phyloP scores from a whole-genome alignment of 2,329 filamentous ascomycete genomes.

The Neonectria ditissima region DNA sequence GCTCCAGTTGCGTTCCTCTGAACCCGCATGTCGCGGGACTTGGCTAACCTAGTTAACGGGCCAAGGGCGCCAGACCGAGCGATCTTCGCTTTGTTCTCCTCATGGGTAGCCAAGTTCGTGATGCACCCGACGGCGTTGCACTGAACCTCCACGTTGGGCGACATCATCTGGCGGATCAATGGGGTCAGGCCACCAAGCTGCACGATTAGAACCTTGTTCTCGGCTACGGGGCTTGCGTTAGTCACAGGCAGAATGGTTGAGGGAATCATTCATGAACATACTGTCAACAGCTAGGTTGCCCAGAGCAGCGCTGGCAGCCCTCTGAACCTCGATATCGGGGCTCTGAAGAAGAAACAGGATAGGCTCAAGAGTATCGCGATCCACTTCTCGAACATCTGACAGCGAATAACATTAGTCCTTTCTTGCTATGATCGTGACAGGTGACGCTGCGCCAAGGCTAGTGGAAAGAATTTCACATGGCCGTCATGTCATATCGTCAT shows the following conservation, averaged over 20 bases:
- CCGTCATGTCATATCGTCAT: neutral
- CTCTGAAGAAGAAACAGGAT: slow-evolving; percentile 96
- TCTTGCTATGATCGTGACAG: neutral
- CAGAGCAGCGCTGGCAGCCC: slow-evolving; percentile 93
- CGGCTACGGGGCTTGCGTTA: slow-evolving; percentile 71
- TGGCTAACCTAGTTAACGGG: slow-evolving; percentile 90
- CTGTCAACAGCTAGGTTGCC: slow-evolving; percentile 98
- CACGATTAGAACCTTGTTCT: slow-evolving; percentile 98
- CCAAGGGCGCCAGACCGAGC: slow-evolving; percentile 92
- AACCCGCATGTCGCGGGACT: slow-evolving; percentile 98
- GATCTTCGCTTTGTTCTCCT: slow-evolving; percentile 99
- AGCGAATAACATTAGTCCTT: slow-evolving; percentile 30
- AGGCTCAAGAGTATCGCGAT: slow-evolving; percentile 92
- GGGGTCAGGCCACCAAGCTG: slow-evolving; percentile 89
- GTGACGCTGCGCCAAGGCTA: neutral
- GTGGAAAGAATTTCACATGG: neutral
- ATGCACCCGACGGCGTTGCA: slow-evolving; percentile 99
- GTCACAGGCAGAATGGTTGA: slow-evolving; percentile 40
- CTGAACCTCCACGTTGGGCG: slow-evolving; percentile 96
- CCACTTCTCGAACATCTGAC: slow-evolving; percentile 94
- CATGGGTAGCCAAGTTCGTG: slow-evolving; percentile 96
- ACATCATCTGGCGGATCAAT: slow-evolving; percentile 98
- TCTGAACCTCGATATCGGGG: slow-evolving; percentile 95
- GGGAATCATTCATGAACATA: slow-evolving; percentile 58
- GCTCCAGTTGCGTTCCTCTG: slow-evolving; percentile 97